Evolutionary conservation across 2,329 filamentous ascomycete species (phyloP).

Genomic region (Clarireedia hainanense): DNA sequence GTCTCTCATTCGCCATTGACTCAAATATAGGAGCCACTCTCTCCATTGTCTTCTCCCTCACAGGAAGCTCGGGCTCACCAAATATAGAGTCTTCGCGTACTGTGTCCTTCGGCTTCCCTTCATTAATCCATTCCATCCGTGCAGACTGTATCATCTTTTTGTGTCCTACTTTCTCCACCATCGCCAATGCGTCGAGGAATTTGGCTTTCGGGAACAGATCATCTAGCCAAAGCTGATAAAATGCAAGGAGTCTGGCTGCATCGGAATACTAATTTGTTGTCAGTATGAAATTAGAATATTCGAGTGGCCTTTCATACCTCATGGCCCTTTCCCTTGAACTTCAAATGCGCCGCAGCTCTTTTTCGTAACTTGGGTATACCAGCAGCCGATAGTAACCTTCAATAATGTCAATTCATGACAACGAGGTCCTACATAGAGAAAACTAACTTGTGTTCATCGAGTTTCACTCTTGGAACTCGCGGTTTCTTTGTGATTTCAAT

Average conservation of each 20-base stretch:
- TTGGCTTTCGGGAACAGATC: slow-evolving; percentile 91
- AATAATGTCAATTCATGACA: slow-evolving; percentile 12
- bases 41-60: slow-evolving; percentile 24
- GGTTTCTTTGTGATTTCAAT: slow-evolving; percentile 69
- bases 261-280: slow-evolving; percentile 63
- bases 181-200: slow-evolving; percentile 79
- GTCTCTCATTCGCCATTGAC: slow-evolving; percentile 18
- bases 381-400: slow-evolving; percentile 68
- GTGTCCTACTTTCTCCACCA: slow-evolving; percentile 91
- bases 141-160: slow-evolving; percentile 68
- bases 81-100: slow-evolving; percentile 25
- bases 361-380: slow-evolving; percentile 78
- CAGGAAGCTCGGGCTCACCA: slow-evolving; percentile 21
- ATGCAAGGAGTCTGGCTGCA: slow-evolving; percentile 69
- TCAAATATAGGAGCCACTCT: slow-evolving; percentile 35
- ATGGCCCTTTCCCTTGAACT: slow-evolving; percentile 87
- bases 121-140: slow-evolving; percentile 77
- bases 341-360: slow-evolving; percentile 60
- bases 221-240: slow-evolving; percentile 96
- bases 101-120: slow-evolving; percentile 48
- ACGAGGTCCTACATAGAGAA: not conserved
- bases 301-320: slow-evolving; percentile 47
- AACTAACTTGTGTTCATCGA: slow-evolving; percentile 68
- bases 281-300: slow-evolving; percentile 2
- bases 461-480: slow-evolving; percentile 69